These are phyloP conservation scores for Penicillium sp. DNA, from an alignment of 2,329 filamentous ascomycete species.

Conservation along the genomic window DNA sequence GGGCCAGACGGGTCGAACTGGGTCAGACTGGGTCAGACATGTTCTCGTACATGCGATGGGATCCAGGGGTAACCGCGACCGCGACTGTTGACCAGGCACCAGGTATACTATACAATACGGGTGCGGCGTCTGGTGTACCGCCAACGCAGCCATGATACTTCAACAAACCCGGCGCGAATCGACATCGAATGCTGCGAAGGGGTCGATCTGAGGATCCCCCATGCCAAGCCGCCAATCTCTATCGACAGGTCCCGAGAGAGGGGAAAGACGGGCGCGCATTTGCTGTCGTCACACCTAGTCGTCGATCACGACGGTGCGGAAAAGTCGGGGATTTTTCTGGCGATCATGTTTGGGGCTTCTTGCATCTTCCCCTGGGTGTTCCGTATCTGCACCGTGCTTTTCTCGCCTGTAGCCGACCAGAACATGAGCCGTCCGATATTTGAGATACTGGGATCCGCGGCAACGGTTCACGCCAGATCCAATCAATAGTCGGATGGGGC, in stretches of 20 bases:
- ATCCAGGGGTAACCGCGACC: slow-evolving; percentile 1
- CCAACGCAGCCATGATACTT: neutral
- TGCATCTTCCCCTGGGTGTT: slow-evolving; percentile 5
- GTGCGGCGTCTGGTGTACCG: neutral
- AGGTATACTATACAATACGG: neutral
- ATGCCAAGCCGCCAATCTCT: slow-evolving; percentile 2
- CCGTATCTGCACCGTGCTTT: slow-evolving; percentile 1
- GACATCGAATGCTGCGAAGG: slow-evolving; percentile 6
- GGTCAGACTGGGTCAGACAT: slow-evolving; percentile 1
- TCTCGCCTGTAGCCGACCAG: neutral
- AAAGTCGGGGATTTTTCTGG: slow-evolving; percentile 20
- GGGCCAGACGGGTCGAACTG: neutral
- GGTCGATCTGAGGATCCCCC: slow-evolving; percentile 20
- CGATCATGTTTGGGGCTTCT: neutral
- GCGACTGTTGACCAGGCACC: neutral
- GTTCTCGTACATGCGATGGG: neutral
- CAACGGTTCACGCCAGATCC: slow-evolving; percentile 31
- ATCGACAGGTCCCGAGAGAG: neutral
- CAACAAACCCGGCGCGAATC: neutral
- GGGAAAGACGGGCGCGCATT: slow-evolving; percentile 4
- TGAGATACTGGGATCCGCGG: slow-evolving; percentile 23
- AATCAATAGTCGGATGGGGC: slow-evolving; percentile 30
- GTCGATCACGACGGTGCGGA: slow-evolving; percentile 10
- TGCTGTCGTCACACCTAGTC: slow-evolving; percentile 13
- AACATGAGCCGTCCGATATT: slow-evolving; percentile 23